A percentile compares a stretch with the other conserved stretches of the same genome.
These are phyloP conservation scores for Triticum dicoccoides DNA, from an alignment of 176 grass and related monocot species.

Conservation along the genomic window DNA sequence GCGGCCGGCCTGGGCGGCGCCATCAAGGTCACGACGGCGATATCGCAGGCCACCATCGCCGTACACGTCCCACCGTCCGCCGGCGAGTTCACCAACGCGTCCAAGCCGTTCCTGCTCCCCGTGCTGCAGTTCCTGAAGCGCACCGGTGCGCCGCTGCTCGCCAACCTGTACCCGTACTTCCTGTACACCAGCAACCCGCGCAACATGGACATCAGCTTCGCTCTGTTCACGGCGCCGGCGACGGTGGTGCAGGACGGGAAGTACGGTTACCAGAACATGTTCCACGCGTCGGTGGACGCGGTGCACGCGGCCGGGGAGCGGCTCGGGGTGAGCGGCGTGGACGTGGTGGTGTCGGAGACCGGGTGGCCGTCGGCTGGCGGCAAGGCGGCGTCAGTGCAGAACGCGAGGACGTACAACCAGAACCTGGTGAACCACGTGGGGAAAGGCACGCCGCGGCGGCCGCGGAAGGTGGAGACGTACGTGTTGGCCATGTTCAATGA, in stretches of 20 bases:
- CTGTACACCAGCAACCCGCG: neutral
- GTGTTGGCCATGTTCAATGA: constrained; percentile 78
- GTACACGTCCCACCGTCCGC: constrained; percentile 43
- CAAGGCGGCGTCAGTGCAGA: neutral
- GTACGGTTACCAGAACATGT: constrained; percentile 56
- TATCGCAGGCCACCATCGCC: constrained; percentile 47
- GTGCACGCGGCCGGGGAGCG: constrained; percentile 45
- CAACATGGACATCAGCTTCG: constrained; percentile 34
- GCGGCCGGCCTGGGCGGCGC: neutral
- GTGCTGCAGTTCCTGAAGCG: constrained; percentile 46
- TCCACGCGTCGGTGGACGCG: constrained; percentile 54
- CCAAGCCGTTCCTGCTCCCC: constrained; percentile 24
- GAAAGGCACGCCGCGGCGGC: constrained; percentile 15
- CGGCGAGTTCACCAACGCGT: constrained; percentile 36
- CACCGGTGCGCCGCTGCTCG: constrained; percentile 47
- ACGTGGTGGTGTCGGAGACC: constrained; percentile 77
- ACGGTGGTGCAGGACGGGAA: constrained; percentile 40
- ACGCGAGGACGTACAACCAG: constrained; percentile 59
- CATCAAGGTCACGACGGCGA: constrained; percentile 52
- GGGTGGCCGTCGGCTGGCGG: constrained; percentile 75
- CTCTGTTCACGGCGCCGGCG: constrained; percentile 41
- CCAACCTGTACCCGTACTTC: constrained; percentile 72
- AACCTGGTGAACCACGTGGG: constrained; percentile 47
- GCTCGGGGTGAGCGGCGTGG: constrained; percentile 5
- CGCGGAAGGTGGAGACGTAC: constrained; percentile 42